Evolutionary conservation across 2,329 filamentous ascomycete genomes (phyloP), one percentile per base, ranked within the genome.

Genomic region (Alternaria sp.): DNA sequence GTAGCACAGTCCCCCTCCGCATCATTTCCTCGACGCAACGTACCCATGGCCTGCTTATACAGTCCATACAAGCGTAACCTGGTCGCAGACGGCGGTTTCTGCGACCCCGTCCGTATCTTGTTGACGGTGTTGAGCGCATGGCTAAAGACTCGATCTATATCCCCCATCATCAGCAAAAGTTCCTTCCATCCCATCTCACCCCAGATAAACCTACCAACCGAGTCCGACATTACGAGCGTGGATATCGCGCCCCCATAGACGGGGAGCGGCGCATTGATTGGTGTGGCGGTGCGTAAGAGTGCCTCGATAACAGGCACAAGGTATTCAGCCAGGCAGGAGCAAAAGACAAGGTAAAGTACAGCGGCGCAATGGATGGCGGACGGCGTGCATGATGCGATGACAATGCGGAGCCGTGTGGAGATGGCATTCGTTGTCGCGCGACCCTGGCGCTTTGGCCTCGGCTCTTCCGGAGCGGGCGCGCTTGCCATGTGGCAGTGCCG

Each of bases 51-150:
- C 82, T 99, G 96, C 80, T 99, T 99, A 84, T 99, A 99, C 70
- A 99, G 87, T 68, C 96, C 96, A 90, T 99, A 99, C 66, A 99
- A 91, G 62, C 92, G 91, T 72, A 99, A 86, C 61, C 96, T 91
- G 76, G 96, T 94, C 65, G 87, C 85, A 3, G 93, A 88, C 51
- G 96, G 96, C 49, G 96, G 96, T 66, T 96, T 91, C 67, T 93
- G 89, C 56, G 93, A 93, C 67, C 96, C 95, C 17, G 94, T 97
- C 77, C 96, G 95, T 73, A 99, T 96, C 82, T 96, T 96, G 82
- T 97, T 97, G 75, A 99, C 95, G 23, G 96, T 98, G 83, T 97
- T 97, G 81, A 99, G 91, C 69, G 96, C 96, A 88, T 99, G 95
- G 80, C 96, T 95, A 81, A 99, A 99, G 78, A 99, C 96, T 82